Conservation (phyloP, 805 yeast genomes). For the Jamesozyma jinghongensis region DNA sequence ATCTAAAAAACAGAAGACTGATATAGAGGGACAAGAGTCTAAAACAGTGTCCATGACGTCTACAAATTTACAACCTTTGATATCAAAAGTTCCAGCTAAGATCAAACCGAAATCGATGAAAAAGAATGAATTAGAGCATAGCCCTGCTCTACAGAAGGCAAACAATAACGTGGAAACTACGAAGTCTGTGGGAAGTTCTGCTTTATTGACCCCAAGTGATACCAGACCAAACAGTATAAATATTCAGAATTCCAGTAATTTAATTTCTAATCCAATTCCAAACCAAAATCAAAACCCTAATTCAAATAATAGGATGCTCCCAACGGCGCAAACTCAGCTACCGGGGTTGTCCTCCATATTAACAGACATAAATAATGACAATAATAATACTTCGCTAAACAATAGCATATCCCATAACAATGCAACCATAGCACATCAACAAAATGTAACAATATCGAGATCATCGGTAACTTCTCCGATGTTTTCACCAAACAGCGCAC, state of each 20-base stretch:
- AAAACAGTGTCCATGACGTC: neutral
- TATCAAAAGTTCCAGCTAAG: neutral
- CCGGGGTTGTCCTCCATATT: constrained; percentile 5
- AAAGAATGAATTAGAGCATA: neutral
- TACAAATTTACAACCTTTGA: neutral
- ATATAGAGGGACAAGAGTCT: neutral
- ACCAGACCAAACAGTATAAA: neutral
- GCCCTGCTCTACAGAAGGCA: neutral
- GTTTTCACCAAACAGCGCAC: neutral
- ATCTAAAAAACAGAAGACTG: neutral
- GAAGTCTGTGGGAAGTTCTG: neutral
- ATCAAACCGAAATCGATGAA: neutral
- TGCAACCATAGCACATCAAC: neutral
- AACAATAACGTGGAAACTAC: neutral
- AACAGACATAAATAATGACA: constrained; percentile 1
- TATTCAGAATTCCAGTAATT: neutral
- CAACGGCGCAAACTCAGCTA: neutral
- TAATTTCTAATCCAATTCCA: neutral
- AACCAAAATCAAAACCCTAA: neutral
- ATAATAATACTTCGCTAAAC: neutral
- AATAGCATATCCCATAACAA: neutral
- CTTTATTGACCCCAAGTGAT: neutral
- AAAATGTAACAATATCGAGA: neutral
- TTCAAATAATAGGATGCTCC: neutral
- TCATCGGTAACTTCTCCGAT: neutral